Evolutionary conservation across 129 eudicot species (phyloP), one percentile per base, ranked within the genome.

Genomic region (Dittrichia graveolens): DNA sequence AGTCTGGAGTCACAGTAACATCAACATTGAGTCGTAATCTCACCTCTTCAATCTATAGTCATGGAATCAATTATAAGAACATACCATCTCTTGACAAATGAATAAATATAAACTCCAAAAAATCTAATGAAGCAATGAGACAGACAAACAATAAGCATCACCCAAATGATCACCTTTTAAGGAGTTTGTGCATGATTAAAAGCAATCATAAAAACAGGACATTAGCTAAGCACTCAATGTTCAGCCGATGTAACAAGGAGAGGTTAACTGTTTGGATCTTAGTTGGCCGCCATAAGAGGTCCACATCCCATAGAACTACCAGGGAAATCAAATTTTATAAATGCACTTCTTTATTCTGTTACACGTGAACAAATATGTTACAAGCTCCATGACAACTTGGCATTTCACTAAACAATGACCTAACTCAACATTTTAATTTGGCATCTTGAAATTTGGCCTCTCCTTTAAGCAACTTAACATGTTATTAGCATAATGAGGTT

Each of bases 1-100:
- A 87, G 70, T 85, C 88, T 37, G 84, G 81, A 71, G 93, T 64
- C 54, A 85, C 92, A 8, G 77, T 66, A 52, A 87, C 96, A 73
- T 90, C 96, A 59, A 90, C 87, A 77, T 90, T 87, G 45, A 90
- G 96, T 76, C 96, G 83, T 83, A 87, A 68, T 10, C 96, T 85
- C 34, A 90, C 90, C 79, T 90, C 96, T 67, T 90, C 83, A 66
- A 90, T 85, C 96, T 90, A 89, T 45, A 81, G 19, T 10, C 37
- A 37, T 67, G 38, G 48, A 67, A 7, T 52, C 46, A 69, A 42
- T 50, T 61, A 50, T 62, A 35, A 69, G 39, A 68, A 59, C 31
- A 19, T 42, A 42, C 42, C 40, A 52, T 69, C 39, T 42, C 52
- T 67, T 67, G 57, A 37, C 8, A 46, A 71, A 42, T 37, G 7